A percentile compares a stretch with the other conserved stretches of the same genome.
Evolutionary conservation across 2,329 filamentous ascomycete species (phyloP).

Genomic region (Colletotrichum gigasporum): DNA sequence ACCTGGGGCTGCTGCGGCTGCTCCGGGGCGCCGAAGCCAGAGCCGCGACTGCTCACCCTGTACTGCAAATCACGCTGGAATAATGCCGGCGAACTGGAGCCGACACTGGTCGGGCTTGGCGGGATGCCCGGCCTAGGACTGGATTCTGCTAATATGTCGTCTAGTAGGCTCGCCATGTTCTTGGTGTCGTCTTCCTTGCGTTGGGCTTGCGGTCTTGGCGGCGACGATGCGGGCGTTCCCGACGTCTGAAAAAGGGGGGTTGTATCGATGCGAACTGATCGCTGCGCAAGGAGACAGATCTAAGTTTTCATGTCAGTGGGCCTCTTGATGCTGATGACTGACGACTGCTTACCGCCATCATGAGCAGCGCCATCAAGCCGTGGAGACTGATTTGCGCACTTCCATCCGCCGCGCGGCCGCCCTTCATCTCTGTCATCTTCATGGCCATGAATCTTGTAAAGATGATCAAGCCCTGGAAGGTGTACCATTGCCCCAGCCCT

Average conservation of each 20-base stretch:
- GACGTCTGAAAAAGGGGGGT: constrained; percentile 59
- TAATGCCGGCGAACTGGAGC: constrained; percentile 34
- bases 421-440: constrained; percentile 50
- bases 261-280: constrained; percentile 64
- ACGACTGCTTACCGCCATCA: constrained; percentile 58
- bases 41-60: constrained; percentile 22
- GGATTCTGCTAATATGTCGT: constrained; percentile 51
- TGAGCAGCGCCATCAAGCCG: constrained; percentile 60
- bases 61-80: constrained; percentile 24
- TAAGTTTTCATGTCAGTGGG: constrained; percentile 40
- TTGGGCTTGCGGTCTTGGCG: constrained; percentile 30
- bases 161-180: constrained; percentile 57
- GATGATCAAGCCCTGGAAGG: constrained; percentile 69
- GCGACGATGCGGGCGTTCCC: constrained; percentile 35
- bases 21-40: constrained; percentile 32
- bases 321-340: background rate
- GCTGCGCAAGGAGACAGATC: constrained; percentile 55
- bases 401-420: constrained; percentile 46
- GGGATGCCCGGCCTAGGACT: constrained; percentile 13
- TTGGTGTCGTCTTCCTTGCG: constrained; percentile 44
- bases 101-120: constrained; percentile 15
- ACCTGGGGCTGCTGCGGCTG: constrained; percentile 32
- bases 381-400: constrained; percentile 63
- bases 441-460: constrained; percentile 62
- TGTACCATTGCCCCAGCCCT: constrained; percentile 73